These are phyloP conservation scores for Wickerhamiella pararugosa DNA, from an alignment of 1,139 yeast genomes.

Conservation along the genomic window DNA sequence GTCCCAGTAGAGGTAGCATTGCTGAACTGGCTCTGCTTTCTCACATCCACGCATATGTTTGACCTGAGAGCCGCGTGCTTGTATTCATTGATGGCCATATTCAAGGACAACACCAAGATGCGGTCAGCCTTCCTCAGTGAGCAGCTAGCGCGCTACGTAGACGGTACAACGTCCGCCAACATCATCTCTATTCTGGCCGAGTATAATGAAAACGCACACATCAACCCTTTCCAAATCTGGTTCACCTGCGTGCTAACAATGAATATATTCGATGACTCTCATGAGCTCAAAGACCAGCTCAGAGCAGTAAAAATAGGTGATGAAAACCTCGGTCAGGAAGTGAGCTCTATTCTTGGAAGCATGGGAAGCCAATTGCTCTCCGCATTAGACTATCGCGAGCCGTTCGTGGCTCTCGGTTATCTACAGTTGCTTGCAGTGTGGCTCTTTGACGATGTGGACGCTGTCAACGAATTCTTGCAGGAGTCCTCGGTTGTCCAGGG, in stretches of 20 bases:
- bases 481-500: slow-evolving; percentile 56
- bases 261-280: slow-evolving; percentile 42
- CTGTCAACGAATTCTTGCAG: slow-evolving; percentile 61
- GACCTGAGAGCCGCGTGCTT: slow-evolving; percentile 65
- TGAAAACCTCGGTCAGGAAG: slow-evolving; percentile 56
- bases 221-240: slow-evolving; percentile 83
- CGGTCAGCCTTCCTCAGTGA: slow-evolving; percentile 44
- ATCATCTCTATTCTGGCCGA: slow-evolving; percentile 57
- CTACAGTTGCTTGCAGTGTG: slow-evolving; percentile 60
- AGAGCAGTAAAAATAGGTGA: slow-evolving; percentile 47
- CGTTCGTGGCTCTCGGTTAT: slow-evolving; percentile 67
- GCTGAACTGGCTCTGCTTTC: slow-evolving; percentile 63
- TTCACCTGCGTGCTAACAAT: slow-evolving; percentile 60
- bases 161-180: slow-evolving; percentile 24
- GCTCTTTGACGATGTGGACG: slow-evolving; percentile 63
- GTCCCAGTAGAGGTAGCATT: slow-evolving; percentile 64
- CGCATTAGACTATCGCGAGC: slow-evolving; percentile 48
- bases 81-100: slow-evolving; percentile 50
- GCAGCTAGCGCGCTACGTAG: slow-evolving; percentile 39
- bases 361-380: slow-evolving; percentile 62
- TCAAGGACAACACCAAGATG: slow-evolving; percentile 49
- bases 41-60: slow-evolving; percentile 72
- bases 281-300: slow-evolving; percentile 35
- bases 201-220: slow-evolving; percentile 56
- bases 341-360: slow-evolving; percentile 60